Evolutionary conservation across 2,329 filamentous ascomycete species (phyloP), one percentile per base, ranked within the genome.

Genomic region (Ascochyta rabiei): DNA sequence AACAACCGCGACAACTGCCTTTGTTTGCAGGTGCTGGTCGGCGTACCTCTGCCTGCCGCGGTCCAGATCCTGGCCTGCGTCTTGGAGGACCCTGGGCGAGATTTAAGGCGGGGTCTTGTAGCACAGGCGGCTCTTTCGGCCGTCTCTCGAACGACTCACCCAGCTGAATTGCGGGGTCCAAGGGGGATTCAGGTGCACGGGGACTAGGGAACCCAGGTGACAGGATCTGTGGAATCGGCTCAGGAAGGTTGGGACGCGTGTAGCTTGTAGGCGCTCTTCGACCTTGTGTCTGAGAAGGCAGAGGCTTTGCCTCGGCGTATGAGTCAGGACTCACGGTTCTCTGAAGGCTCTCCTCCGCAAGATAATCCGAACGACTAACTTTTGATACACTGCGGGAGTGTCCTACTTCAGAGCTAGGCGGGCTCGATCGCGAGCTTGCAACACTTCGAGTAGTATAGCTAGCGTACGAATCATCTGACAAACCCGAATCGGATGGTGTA

Each of bases 1-100:
- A 81, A 74, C 95, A 99, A 1, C 90, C 90, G 68, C 91, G 90
- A 79, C 95, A 99, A 59, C 85, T 86, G 2, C 91, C 90, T 51
- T 90, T 89, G 15, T 83, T 83, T 1, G 79, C 73, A 10, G 75
- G 77, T 26, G 62, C 63, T 16, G 63, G 61, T 8, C 67, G 70
- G 33, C 68, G 66, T 21, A 33, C 45, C 8, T 64, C 59, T 47
- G 45, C 54, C 23, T 57, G 64, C 44, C 56, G 65, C 15, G 57
- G 49, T 37, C 60, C 60, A 19, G 59, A 44, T 13, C 58, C 59
- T 40, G 55, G 59, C 24, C 43, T 54, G 15, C 45, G 56, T 44
- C 50, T 59, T 40, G 53, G 47, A 19, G 66, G 60, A 47, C 55
- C 66, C 33, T 33, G 50, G 21, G 53, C 49, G 37, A 59, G 33